Percentiles rank a stretch among this genome's conserved stretches.
Evolutionary conservation across 2,329 filamentous ascomycete species (phyloP).

Genomic region (Verticillium dahliae): DNA sequence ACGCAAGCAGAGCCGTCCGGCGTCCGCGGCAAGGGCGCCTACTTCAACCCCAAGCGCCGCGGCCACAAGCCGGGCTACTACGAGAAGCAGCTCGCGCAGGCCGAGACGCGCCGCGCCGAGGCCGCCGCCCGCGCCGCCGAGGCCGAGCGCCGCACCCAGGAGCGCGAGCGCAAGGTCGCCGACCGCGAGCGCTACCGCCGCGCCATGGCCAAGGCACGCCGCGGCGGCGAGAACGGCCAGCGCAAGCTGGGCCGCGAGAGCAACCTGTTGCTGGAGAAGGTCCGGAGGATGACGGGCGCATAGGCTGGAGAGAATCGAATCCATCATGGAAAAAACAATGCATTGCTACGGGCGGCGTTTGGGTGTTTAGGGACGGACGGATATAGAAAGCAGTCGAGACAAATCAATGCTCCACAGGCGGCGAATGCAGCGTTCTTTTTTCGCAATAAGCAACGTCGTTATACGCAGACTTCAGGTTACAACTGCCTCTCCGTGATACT

Average conservation of each 20-base stretch:
- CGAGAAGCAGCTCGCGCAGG: slow-evolving; percentile 53
- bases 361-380: too few species aligned
- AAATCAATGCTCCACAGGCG: too few species aligned
- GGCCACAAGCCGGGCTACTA: slow-evolving; percentile 47
- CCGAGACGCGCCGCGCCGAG: slow-evolving; percentile 33
- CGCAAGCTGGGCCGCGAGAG: slow-evolving; percentile 80
- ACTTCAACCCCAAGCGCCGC: slow-evolving; percentile 12
- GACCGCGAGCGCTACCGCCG: slow-evolving; percentile 59
- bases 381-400: too few species aligned
- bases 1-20: slow-evolving; percentile 3
- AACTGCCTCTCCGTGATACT: not conserved
- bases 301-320: slow-evolving; percentile 8
- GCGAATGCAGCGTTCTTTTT: not conserved
- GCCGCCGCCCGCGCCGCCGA: slow-evolving; percentile 36
- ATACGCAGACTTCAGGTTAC: not conserved
- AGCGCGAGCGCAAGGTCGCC: slow-evolving; percentile 59
- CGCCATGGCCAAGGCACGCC: slow-evolving; percentile 67
- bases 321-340: not conserved
- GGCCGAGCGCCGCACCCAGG: slow-evolving; percentile 43
- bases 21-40: slow-evolving; percentile 10
- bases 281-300: slow-evolving; percentile 61
- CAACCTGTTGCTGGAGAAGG: slow-evolving; percentile 67
- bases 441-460: not conserved
- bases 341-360: not conserved
- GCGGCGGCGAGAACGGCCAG: slow-evolving; percentile 60